These are phyloP conservation scores for Phytopythium kandeliae DNA, from an alignment of 352 stramenopile genomes.

Conservation along the genomic window DNA sequence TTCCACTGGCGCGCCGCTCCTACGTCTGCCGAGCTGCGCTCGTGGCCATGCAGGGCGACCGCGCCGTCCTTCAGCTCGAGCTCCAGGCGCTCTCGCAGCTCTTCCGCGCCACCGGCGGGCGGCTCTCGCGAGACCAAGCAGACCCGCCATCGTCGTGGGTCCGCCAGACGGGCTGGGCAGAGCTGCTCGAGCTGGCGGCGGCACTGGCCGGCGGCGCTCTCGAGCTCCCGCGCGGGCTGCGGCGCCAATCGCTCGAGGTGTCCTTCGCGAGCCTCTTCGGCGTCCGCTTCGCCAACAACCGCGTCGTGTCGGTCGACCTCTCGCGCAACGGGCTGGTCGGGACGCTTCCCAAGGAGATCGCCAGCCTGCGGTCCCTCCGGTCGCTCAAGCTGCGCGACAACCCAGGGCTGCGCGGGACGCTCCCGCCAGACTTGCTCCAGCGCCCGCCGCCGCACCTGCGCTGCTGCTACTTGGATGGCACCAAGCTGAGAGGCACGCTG, in stretches of 20 bases:
- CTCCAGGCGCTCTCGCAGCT: constrained; percentile 35
- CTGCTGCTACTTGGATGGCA: constrained; percentile 66
- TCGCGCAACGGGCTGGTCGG: constrained; percentile 42
- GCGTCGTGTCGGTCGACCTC: constrained; percentile 53
- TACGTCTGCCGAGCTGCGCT: not conserved
- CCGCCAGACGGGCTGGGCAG: constrained; percentile 29
- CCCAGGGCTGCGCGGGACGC: constrained; percentile 22
- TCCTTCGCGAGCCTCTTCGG: constrained; percentile 31
- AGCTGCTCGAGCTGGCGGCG: constrained; percentile 12
- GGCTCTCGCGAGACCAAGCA: not conserved
- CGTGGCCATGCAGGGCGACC: not conserved
- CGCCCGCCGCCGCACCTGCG: constrained; percentile 22
- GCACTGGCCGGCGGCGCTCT: not conserved
- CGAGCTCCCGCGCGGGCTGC: not conserved
- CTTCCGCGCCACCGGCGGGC: constrained; percentile 35
- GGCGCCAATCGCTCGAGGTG: constrained; percentile 22
- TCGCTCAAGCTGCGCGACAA: constrained; percentile 60
- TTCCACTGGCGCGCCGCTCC: too few relatives aligned
- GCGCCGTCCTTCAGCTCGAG: constrained; percentile 25
- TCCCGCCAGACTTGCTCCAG: constrained; percentile 13
- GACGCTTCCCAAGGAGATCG: constrained; percentile 32
- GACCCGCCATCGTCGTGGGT: constrained; percentile 21
- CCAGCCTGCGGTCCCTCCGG: constrained; percentile 35
- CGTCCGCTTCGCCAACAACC: constrained; percentile 52
- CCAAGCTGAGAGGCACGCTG: constrained; percentile 32